Base-by-base conservation (phyloP, 306 rosid genomes). In the Citrullus amarus region DNA sequence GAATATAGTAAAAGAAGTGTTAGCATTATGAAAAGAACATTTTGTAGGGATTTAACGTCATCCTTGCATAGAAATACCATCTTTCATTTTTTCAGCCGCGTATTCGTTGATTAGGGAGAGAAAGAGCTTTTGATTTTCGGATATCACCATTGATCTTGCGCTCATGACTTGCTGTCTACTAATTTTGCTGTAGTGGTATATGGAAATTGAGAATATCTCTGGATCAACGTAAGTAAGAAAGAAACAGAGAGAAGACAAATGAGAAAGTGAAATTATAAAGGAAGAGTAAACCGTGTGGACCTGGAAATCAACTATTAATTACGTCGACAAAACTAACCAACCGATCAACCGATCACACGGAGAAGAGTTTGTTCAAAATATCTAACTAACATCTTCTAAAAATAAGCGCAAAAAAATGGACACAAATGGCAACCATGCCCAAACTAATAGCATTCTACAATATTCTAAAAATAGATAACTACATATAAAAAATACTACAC, bases 11-110 rank as follows among this genome's bases (percentile, higher is more conserved):
- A 36, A 63, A 25, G 2, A 68, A 20, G 55, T 20, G 28, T 9
- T 1, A 69, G 34, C 30, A 69, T 12, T 15, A 13, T 12, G 76
- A 14, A 6, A 28, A 14, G 3, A 71, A 71, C 36, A 70, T 44
- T 38, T 44, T 70, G 36, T 25, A 44, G n/a, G 76, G 77, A 28
- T 22, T 72, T 8, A 48, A 72, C 34, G 8, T 73, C 30, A 6
- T 17, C 12, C 60, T 7, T 68, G 22, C 11, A 11, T 34, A 5
- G 74, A n/a, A n/a, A 38, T 83, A 94, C 98, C 97, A 87, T 96
- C 97, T 81, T 88, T 91, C 53, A 86, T 81, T 81, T 88, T 91
- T 83, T 95, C 99, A n/a, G 97, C 57, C 38, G 91, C 93, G 76
- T 86, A 85, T 81, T 86, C 88, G 82, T 89, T 93, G 32, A 95